These are phyloP conservation scores for Cystobasidium pallidum DNA, from an alignment of 1,284 basidiomycete genomes.

Conservation along the genomic window DNA sequence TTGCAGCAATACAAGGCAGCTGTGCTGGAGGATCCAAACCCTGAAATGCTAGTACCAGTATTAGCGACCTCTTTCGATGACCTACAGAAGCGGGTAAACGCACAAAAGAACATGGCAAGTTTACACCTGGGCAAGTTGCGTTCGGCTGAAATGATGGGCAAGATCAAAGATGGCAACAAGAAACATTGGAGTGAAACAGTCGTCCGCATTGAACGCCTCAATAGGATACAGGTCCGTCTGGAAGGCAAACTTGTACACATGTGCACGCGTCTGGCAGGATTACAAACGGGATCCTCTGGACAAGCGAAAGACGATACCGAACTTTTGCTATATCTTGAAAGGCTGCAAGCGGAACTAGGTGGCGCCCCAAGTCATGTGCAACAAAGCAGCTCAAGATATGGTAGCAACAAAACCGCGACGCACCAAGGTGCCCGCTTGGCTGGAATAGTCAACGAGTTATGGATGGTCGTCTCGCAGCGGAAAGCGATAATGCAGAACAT, in stretches of 20 bases:
- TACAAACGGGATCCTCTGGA: slow-evolving; percentile 15
- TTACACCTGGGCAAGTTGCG: slow-evolving; percentile 32
- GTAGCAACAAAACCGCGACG: slow-evolving; percentile 9
- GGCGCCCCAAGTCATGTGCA: slow-evolving; percentile 2
- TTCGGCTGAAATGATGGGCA: slow-evolving; percentile 22
- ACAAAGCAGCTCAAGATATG: neutral
- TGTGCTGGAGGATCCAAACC: slow-evolving; percentile 75
- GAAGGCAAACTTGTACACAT: slow-evolving; percentile 34
- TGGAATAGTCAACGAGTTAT: slow-evolving; percentile 36
- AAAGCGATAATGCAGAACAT: slow-evolving; percentile 31
- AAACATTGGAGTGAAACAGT: slow-evolving; percentile 43
- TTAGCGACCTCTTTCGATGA: slow-evolving; percentile 42
- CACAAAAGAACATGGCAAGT: slow-evolving; percentile 33
- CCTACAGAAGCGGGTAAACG: slow-evolving; percentile 40
- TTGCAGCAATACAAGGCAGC: slow-evolving; percentile 61
- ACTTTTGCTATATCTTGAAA: slow-evolving; percentile 30
- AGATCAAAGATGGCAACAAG: slow-evolving; percentile 39
- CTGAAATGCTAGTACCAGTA: slow-evolving; percentile 70
- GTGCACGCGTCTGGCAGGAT: slow-evolving; percentile 37
- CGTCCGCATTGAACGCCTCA: slow-evolving; percentile 30
- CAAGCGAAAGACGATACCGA: slow-evolving; percentile 34
- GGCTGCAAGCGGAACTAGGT: slow-evolving; percentile 25
- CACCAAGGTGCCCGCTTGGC: slow-evolving; percentile 33
- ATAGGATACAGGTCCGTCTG: slow-evolving; percentile 24
- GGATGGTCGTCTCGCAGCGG: slow-evolving; percentile 44